Evolutionary conservation across 2,329 filamentous ascomycete genomes (phyloP).

Genomic region (Pseudonectria foliicola): DNA sequence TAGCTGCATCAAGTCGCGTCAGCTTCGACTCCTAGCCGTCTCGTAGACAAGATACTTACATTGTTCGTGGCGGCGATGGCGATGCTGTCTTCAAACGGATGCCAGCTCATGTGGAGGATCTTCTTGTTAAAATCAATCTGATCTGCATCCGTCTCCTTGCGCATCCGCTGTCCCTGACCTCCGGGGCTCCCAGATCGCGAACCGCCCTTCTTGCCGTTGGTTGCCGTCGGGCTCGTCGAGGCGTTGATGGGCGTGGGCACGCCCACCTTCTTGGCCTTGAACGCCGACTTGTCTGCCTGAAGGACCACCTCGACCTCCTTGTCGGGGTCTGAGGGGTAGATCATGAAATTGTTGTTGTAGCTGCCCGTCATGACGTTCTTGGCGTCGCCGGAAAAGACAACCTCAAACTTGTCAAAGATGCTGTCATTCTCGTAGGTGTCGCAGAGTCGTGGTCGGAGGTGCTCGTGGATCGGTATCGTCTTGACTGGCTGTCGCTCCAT

Average conservation of each 20-base stretch:
- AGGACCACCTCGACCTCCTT: slow-evolving; percentile 96
- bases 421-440: slow-evolving; percentile 99
- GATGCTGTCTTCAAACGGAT: slow-evolving; percentile 99
- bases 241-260: slow-evolving; percentile 94
- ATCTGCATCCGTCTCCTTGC: slow-evolving; percentile 97
- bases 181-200: slow-evolving; percentile 84
- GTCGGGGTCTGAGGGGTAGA: slow-evolving; percentile 91
- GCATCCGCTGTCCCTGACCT: slow-evolving; percentile 83
- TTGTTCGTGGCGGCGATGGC: slow-evolving; percentile 99
- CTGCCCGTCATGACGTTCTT: slow-evolving; percentile 99
- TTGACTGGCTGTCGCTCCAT: slow-evolving; percentile 98
- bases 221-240: slow-evolving; percentile 62
- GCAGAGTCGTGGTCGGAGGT: slow-evolving; percentile 85
- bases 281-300: slow-evolving; percentile 96
- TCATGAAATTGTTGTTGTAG: slow-evolving; percentile 99
- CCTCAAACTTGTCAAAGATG: slow-evolving; percentile 99
- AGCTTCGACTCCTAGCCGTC: neutral
- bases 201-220: slow-evolving; percentile 76
- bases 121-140: slow-evolving; percentile 99
- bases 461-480: slow-evolving; percentile 97
- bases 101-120: slow-evolving; percentile 99
- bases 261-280: slow-evolving; percentile 99
- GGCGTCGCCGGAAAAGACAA: slow-evolving; percentile 95
- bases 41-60: slow-evolving; percentile 51
- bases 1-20: slow-evolving; percentile 40